Conservation (phyloP, 306 rosid genomes). For the Biancaea sappan region DNA sequence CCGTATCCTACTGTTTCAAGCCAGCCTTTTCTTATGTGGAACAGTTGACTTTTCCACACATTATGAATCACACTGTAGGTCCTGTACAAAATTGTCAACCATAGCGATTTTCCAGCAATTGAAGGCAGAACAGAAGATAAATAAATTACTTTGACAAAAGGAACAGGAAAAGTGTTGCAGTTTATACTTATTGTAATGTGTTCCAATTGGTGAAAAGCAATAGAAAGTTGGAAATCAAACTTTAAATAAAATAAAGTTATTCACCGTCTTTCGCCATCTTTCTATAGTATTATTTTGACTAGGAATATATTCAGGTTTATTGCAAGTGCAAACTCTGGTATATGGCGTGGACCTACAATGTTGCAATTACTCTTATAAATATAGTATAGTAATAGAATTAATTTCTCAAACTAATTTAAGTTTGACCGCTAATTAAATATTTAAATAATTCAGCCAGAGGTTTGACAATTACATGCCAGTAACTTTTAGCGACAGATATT, state of each 20-base stretch:
- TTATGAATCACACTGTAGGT: neutral
- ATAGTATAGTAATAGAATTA: neutral
- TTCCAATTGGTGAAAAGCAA: neutral
- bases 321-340: neutral
- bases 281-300: neutral
- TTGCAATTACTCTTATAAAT: neutral
- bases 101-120: neutral
- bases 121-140: neutral
- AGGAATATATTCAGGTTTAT: neutral
- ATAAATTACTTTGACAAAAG: too few relatives aligned
- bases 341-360: neutral
- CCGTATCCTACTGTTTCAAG: neutral
- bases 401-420: neutral
- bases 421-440: constrained; percentile 1
- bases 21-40: neutral
- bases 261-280: neutral
- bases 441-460: neutral
- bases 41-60: constrained; percentile 29
- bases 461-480: neutral
- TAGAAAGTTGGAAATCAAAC: neutral
- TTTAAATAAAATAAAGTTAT: neutral
- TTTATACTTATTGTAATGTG: neutral
- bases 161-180: neutral
- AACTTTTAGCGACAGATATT: neutral
- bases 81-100: too few relatives aligned